phyloP scores from a whole-genome alignment of 2,329 filamentous ascomycete species.

The Endoconidiophora laricicola region DNA sequence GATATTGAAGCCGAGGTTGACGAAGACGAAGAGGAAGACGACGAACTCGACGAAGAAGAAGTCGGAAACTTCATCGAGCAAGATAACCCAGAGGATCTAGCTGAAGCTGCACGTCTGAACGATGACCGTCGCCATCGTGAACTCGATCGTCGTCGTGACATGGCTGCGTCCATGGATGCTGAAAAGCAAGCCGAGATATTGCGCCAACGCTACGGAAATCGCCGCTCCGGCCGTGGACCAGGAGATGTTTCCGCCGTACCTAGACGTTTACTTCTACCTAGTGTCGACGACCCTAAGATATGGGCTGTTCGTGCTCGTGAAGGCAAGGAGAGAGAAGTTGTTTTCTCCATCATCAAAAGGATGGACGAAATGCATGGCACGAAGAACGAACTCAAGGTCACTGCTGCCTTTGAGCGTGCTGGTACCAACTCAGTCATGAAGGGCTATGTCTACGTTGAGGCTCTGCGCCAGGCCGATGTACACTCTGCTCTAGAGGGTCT shows the following conservation, averaged over 20 bases:
- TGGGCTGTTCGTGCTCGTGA: constrained; percentile 89
- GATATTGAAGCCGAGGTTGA: constrained; percentile 98
- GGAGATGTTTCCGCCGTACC: constrained; percentile 64
- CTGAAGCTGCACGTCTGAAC: constrained; percentile 60
- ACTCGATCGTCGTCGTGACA: constrained; percentile 79
- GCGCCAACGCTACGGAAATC: constrained; percentile 74
- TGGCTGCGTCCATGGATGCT: constrained; percentile 75
- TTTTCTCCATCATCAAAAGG: constrained; percentile 76
- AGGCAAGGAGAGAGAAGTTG: constrained; percentile 84
- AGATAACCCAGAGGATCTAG: constrained; percentile 77
- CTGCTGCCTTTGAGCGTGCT: constrained; percentile 80
- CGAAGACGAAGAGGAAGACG: constrained; percentile 73
- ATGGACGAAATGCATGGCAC: constrained; percentile 65
- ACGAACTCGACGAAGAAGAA: constrained; percentile 75
- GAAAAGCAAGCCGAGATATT: constrained; percentile 82
- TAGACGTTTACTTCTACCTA: constrained; percentile 73
- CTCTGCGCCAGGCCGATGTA: constrained; percentile 72
- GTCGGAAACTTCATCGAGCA: constrained; percentile 75
- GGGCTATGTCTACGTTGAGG: constrained; percentile 91
- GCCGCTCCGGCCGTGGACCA: constrained; percentile 45
- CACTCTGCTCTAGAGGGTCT: constrained; percentile 67
- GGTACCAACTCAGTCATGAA: constrained; percentile 65
- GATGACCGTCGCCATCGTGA: constrained; percentile 90
- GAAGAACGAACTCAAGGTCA: constrained; percentile 69
- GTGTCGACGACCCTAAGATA: constrained; percentile 88